Evolutionary conservation across 805 yeast species (phyloP), one percentile per base, ranked within the genome.

Genomic region (Alloascoidea hylecoeti): DNA sequence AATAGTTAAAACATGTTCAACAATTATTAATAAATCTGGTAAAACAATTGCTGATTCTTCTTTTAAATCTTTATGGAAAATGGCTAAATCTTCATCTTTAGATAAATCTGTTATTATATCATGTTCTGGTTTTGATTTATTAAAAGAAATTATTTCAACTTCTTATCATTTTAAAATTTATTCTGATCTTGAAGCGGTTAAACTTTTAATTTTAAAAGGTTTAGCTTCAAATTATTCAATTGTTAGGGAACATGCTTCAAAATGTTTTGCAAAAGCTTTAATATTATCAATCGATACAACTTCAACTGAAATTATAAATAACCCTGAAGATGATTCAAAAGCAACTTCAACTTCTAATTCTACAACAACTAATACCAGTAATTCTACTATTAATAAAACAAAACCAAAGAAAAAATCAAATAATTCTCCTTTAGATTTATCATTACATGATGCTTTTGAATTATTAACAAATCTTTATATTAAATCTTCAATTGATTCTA

Each of bases 31-130:
- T 1, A 36, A 47, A 1, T 36, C 49, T 3, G 58, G 57, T 14
- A 49, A 50, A 9, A 44, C 56, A 1, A 41, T 55, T 17, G 64
- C 59, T 35, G 60, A 51, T 17, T 32, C 47, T 1, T 44, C 51
- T 3, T 40, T 48, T 17, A 53, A 55, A 37, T 51, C 46, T 19
- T 46, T 57, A 3, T 53, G 54, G 52, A 57, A 56, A 36, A 41
- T 39, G 4, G 58, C 57, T 12, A 45, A 47, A 5, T 18, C 41
- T 4, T 44, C 41, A 14, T 30, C 49, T 6, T 40, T 44, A 4
- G 63, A 56, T 35, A 46, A 45, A 35, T 49, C 54, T 1, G 48
- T 48, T 4, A 41, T 45, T 3, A 58, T 54, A 3, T 48, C 56
- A 0, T 46, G 50, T 12, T 54, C 57, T 2, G 51, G 56, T 1